Base-by-base conservation (phyloP, 2,329 filamentous ascomycete genomes). In the Tricladium varicosporioides region DNA sequence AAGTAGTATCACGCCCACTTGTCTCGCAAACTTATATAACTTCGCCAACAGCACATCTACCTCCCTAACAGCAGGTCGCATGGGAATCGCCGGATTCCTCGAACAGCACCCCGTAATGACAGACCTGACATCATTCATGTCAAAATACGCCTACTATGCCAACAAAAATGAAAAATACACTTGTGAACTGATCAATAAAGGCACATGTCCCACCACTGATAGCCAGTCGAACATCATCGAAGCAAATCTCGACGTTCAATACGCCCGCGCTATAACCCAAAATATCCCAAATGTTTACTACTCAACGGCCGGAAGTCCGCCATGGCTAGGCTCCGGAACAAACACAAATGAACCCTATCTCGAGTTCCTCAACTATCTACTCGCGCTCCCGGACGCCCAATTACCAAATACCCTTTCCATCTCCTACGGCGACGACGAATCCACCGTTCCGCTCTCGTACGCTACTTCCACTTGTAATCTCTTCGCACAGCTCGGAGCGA, bases 321-420 rank as follows among this genome's bases (percentile, higher is more conserved):
- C 82, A 0, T 82, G 80, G 69, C 76, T 82, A 43, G 62, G 74
- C 5, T 52, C 52, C 8, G 63, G 70, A 62, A 53, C 74, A 69
- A 79, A 85, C 69, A 78, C 76, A 62, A 90, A 89, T 69, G 87
- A 91, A 73, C 86, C 86, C 0, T 89, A 88, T 70, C 74, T 88
- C 1, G 77, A 77, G 13, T 88, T 82, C 75, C 74, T 88, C 7
- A 76, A 81, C 55, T 82, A 83, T 69, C 69, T 88, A 1, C 76
- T 86, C 0, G 70, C 72, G 1, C 80, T 82, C 61, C 65, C 71
- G 0, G 78, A 79, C 58, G 65, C 71, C 16, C 70, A 79, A 53
- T 74, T 89, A 1, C 86, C 87, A 0, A 81, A 83, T 60, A 81
- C 84, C 5, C 76, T 83, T 58, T 78, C 75, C 40, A 80, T 85